Conservation (phyloP, 768 basidiomycete genomes). For the Pulveroboletus sp. region DNA sequence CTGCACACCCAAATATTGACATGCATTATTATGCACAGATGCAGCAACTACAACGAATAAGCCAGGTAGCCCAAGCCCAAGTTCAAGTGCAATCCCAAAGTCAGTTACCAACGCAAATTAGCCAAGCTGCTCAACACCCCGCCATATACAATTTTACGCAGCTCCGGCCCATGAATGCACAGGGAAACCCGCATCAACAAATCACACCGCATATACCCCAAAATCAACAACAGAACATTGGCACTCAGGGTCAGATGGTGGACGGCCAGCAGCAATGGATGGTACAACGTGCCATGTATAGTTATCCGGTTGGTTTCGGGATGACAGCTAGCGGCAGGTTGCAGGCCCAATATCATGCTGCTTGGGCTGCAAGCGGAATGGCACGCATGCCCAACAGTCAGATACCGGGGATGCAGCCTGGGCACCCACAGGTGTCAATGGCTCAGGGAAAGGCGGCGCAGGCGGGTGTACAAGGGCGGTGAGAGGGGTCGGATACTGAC, state of each 20-base stretch:
- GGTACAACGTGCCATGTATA: constrained; percentile 28
- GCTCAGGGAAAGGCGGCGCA: constrained; percentile 31
- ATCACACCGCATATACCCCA: constrained; percentile 17
- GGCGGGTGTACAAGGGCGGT: constrained; percentile 33
- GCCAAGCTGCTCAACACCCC: constrained; percentile 25
- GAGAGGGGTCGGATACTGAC: constrained; percentile 12
- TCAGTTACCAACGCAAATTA: constrained; percentile 23
- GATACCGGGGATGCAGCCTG: constrained; percentile 25
- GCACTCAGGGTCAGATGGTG: constrained; percentile 18
- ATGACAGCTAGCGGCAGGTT: constrained; percentile 14
- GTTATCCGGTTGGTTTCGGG: constrained; percentile 23
- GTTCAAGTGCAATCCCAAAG: constrained; percentile 20
- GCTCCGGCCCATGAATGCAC: constrained; percentile 29
- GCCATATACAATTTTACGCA: constrained; percentile 34
- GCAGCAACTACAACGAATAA: constrained; percentile 16
- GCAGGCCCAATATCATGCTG: constrained; percentile 17
- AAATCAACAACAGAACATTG: constrained; percentile 28
- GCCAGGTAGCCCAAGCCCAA: constrained; percentile 16
- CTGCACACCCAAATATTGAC: constrained; percentile 12
- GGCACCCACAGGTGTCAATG: constrained; percentile 28
- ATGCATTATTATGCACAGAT: constrained; percentile 19
- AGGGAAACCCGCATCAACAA: constrained; percentile 14
- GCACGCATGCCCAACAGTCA: constrained; percentile 27
- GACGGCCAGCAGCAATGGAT: constrained; percentile 29
- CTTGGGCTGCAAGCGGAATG: constrained; percentile 20